Percentiles rank a stretch among this genome's conserved stretches.
Evolutionary conservation across 1,284 basidiomycete genomes (phyloP).

Genomic region (Cerioporus squamosus): DNA sequence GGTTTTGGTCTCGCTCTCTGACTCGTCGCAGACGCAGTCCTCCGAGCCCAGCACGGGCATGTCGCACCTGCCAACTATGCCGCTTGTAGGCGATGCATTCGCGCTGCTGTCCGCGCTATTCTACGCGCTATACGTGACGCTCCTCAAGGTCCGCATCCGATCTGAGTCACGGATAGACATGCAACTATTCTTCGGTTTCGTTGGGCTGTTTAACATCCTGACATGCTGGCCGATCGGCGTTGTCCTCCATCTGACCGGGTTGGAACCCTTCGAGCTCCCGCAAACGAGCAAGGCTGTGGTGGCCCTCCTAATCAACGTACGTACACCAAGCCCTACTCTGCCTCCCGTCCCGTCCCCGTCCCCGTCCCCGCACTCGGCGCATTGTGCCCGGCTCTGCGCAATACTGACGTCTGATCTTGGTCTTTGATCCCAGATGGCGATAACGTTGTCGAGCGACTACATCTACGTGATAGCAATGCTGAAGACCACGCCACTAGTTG

Average conservation of each 20-base stretch:
- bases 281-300: conserved; percentile 58
- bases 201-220: conserved; percentile 89
- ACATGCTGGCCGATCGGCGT: conserved; percentile 84
- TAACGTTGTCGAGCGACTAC: conserved; percentile 86
- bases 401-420: neutral
- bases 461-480: conserved; percentile 93
- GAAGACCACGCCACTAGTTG: conserved; percentile 93
- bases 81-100: conserved; percentile 76
- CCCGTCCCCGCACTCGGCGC: no score
- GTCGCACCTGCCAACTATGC: conserved; percentile 18
- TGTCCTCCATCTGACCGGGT: conserved; percentile 76
- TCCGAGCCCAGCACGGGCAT: conserved; percentile 10
- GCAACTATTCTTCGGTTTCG: conserved; percentile 94
- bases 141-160: conserved; percentile 88
- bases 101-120: conserved; percentile 84
- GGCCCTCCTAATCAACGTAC: conserved; percentile 79
- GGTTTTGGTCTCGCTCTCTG: conserved; percentile 83
- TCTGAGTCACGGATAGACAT: conserved; percentile 89
- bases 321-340: conserved; percentile 4
- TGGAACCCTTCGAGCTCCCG: conserved; percentile 83
- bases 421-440: conserved; percentile 65
- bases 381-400: neutral
- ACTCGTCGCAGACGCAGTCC: conserved; percentile 49
- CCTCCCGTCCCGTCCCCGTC: no score
- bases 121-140: conserved; percentile 91